These are phyloP conservation scores for Rubia peregrina DNA, from an alignment of 305 asterid species.

Conservation along the genomic window DNA sequence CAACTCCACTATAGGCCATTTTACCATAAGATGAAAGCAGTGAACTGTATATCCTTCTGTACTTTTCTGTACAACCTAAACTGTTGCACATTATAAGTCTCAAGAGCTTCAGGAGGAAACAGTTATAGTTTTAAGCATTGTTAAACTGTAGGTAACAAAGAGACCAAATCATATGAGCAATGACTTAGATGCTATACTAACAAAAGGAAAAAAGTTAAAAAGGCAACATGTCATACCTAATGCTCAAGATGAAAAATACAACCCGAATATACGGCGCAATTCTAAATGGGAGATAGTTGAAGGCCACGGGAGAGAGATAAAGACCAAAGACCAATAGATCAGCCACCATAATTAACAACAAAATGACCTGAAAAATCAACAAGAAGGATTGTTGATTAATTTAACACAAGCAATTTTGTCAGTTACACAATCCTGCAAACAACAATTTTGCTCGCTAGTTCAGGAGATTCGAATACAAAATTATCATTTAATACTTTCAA, in stretches of 20 bases:
- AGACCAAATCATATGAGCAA: background rate
- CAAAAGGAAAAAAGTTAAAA: conserved; percentile 12
- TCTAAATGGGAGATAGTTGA: conserved; percentile 69
- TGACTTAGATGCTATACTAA: background rate
- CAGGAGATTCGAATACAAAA: conserved; percentile 7
- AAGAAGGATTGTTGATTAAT: conserved; percentile 11
- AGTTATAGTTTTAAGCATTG: background rate
- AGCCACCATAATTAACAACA: conserved; percentile 53
- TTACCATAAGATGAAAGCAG: background rate
- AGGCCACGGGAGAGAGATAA: conserved; percentile 62
- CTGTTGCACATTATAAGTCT: background rate
- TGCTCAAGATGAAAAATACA: conserved; percentile 55
- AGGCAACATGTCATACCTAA: conserved; percentile 40
- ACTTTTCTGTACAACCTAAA: background rate
- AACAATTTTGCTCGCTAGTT: background rate
- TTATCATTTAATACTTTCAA: background rate
- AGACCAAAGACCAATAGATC: conserved; percentile 53
- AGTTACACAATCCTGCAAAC: conserved; percentile 4
- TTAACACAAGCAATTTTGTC: conserved; percentile 9
- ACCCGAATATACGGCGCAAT: conserved; percentile 86
- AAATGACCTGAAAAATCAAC: conserved; percentile 47
- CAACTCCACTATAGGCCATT: background rate
- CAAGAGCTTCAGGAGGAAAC: background rate
- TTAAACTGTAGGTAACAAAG: background rate
- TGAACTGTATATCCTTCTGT: background rate